phyloP scores from a whole-genome alignment of 2,329 filamentous ascomycete species.

The Tolypocladium album region DNA sequence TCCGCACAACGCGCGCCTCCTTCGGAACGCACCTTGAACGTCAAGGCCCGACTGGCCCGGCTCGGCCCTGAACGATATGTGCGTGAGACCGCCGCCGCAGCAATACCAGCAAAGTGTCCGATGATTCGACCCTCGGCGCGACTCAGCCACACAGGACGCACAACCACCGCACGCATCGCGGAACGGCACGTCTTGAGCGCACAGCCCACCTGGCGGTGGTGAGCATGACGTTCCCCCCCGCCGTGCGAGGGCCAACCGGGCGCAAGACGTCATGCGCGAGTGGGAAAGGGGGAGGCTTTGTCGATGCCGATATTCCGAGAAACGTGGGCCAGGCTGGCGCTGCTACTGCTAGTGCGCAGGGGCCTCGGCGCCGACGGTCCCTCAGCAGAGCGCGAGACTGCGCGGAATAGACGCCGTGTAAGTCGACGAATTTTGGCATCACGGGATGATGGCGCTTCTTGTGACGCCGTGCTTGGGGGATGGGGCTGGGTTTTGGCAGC shows the following conservation, averaged over 20 bases:
- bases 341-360: not conserved
- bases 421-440: too few species aligned
- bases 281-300: not conserved
- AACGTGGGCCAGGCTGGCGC: not conserved
- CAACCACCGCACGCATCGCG: not conserved
- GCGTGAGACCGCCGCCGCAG: too few species aligned
- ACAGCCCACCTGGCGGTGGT: not conserved
- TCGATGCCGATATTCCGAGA: slow-evolving; percentile 5
- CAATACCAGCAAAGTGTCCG: not conserved
- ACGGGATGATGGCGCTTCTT: not conserved
- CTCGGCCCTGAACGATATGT: not conserved
- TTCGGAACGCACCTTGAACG: too few species aligned
- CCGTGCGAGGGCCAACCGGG: not conserved
- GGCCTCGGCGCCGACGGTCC: not conserved
- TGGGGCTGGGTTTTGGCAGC: not conserved
- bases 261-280: not conserved
- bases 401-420: not conserved
- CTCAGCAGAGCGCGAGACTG: not conserved
- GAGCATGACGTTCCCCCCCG: not conserved
- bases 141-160: not conserved
- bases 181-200: not conserved
- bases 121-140: not conserved
- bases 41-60: not conserved
- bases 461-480: not conserved
- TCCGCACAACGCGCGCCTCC: not conserved